These are phyloP conservation scores for Dentipellis sp. DNA, from an alignment of 768 basidiomycete species.

Conservation along the genomic window DNA sequence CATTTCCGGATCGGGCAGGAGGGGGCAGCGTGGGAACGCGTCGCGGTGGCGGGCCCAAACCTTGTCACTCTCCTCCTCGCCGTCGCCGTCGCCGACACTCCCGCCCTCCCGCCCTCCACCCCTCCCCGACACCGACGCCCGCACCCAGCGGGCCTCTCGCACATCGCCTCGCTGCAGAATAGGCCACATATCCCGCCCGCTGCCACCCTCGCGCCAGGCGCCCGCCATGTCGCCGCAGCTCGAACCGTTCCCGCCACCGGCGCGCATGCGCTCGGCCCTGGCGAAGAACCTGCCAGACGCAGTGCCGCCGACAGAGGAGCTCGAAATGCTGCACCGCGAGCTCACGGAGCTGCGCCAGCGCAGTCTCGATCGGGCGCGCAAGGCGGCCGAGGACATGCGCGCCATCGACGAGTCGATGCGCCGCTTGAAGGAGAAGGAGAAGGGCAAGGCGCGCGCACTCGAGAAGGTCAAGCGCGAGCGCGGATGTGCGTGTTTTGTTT, in stretches of 20 bases:
- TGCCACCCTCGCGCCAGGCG: not conserved
- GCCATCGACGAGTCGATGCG: slow-evolving; percentile 71
- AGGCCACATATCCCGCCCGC: slow-evolving; percentile 1
- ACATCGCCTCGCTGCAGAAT: not conserved
- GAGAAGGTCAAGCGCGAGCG: slow-evolving; percentile 69
- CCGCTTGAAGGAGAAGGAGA: slow-evolving; percentile 66
- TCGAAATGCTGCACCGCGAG: slow-evolving; percentile 55
- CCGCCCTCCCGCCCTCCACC: too few relatives aligned
- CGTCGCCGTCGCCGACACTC: not conserved
- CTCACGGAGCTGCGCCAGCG: slow-evolving; percentile 43
- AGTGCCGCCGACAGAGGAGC: slow-evolving; percentile 66
- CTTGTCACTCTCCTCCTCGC: slow-evolving; percentile 10
- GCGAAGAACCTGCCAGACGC: slow-evolving; percentile 55
- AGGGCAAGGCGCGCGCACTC: slow-evolving; percentile 59
- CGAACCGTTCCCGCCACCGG: slow-evolving; percentile 36
- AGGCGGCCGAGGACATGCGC: slow-evolving; percentile 68
- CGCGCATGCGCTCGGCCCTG: slow-evolving; percentile 47
- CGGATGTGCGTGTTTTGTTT: slow-evolving; percentile 50
- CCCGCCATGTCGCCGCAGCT: slow-evolving; percentile 54
- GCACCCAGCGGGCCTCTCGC: not conserved
- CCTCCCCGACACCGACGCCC: too few relatives aligned
- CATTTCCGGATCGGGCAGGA: not conserved
- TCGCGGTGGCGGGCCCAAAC: slow-evolving; percentile 15
- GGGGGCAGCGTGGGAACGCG: slow-evolving; percentile 9
- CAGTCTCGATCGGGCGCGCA: slow-evolving; percentile 56